A percentile compares a stretch with the other conserved stretches of the same genome.
Conservation (phyloP, 176 grass and related monocot genomes). For the Coix lacrymajobi region DNA sequence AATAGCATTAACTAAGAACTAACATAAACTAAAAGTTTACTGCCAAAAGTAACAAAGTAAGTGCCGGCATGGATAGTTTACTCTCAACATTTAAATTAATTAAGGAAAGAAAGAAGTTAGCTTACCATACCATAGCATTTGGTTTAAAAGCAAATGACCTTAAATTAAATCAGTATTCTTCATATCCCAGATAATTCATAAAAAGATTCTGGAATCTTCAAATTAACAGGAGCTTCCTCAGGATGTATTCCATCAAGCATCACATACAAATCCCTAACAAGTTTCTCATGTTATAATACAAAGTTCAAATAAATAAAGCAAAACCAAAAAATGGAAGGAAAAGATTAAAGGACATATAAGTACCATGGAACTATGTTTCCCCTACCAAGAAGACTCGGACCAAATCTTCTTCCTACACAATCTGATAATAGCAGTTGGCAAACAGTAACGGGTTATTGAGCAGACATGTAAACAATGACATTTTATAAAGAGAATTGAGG, state of each 20-base stretch:
- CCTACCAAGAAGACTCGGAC: slow-evolving; percentile 76
- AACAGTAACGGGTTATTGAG: slow-evolving; percentile 23
- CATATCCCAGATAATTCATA: slow-evolving; percentile 72
- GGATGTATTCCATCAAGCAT: slow-evolving; percentile 72
- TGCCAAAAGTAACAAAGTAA: neutral
- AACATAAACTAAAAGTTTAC: neutral
- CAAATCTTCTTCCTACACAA: slow-evolving; percentile 81
- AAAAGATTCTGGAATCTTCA: slow-evolving; percentile 78
- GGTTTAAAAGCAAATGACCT: slow-evolving; percentile 67
- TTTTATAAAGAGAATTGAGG: slow-evolving; percentile 1
- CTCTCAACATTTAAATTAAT: neutral
- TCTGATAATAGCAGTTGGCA: slow-evolving; percentile 47
- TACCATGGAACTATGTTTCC: slow-evolving; percentile 69
- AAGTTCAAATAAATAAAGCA: slow-evolving; percentile 18
- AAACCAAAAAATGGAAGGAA: neutral
- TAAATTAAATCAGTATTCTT: slow-evolving; percentile 74
- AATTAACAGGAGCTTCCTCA: slow-evolving; percentile 50
- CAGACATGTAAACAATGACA: neutral
- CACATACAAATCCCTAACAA: slow-evolving; percentile 82
- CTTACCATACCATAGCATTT: slow-evolving; percentile 81
- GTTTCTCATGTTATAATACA: slow-evolving; percentile 40
- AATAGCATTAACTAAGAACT: slow-evolving; percentile 10
- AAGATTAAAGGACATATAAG: slow-evolving; percentile 1
- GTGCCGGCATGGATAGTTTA: neutral
- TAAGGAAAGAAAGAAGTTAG: neutral